Percentiles rank a stretch among this genome's conserved stretches.
These are phyloP conservation scores for Mortierella sp. DNA, from an alignment of 371 early-diverging fungal genomes.

Conservation along the genomic window DNA sequence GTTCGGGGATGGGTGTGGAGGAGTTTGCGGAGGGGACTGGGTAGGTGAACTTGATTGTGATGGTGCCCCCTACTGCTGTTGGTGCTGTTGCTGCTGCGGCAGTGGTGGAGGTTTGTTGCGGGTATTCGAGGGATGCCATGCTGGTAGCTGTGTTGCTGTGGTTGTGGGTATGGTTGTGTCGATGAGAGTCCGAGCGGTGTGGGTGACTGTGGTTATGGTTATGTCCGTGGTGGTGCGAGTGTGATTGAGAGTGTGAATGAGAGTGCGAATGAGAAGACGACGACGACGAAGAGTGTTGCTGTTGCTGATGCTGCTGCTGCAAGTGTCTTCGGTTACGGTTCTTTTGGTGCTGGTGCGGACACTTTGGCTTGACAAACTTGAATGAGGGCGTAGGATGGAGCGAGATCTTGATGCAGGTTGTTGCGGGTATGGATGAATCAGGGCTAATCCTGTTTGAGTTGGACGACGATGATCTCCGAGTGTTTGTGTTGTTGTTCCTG, in stretches of 20 bases:
- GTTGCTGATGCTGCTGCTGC: conserved; percentile 38
- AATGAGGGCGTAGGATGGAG: conserved; percentile 45
- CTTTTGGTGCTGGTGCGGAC: conserved; percentile 39
- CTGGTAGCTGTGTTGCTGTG: background rate
- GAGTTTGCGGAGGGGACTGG: conserved; percentile 12
- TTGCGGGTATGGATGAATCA: conserved; percentile 41
- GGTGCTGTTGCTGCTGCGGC: background rate
- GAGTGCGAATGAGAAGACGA: conserved; percentile 6
- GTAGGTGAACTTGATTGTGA: conserved; percentile 34
- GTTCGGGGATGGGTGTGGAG: conserved; percentile 14
- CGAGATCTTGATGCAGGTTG: conserved; percentile 53
- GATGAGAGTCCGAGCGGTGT: conserved; percentile 14
- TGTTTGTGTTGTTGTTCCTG: conserved; percentile 9
- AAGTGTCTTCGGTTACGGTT: conserved; percentile 36
- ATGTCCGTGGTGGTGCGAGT: conserved; percentile 17
- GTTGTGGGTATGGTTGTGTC: background rate
- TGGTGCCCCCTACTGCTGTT: background rate
- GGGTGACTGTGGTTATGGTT: conserved; percentile 2
- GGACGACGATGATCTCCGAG: background rate
- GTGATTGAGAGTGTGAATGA: conserved; percentile 27
- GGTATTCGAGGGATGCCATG: conserved; percentile 33
- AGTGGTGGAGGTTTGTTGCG: background rate
- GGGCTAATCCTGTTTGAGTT: conserved; percentile 41
- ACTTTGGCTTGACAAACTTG: conserved; percentile 47
- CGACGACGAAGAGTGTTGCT: conserved; percentile 8